Evolutionary conservation across 495 filamentous ascomycete species (phyloP), one percentile per base, ranked within the genome.

Genomic region (Hypoxylon intermedium): DNA sequence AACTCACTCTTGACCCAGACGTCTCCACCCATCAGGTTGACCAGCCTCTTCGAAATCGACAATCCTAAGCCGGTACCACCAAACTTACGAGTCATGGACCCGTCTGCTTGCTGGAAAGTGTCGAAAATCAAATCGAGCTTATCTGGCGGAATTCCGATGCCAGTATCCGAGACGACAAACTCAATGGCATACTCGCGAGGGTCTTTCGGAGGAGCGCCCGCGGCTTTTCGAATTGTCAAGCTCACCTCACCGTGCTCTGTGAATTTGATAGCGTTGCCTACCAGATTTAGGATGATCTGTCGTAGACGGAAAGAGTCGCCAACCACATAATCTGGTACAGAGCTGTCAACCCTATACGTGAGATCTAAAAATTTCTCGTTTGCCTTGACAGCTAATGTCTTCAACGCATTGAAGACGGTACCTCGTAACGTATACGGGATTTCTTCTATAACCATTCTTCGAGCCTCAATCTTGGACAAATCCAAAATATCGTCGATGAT

Each of bases 401-500:
- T 99, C 54, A 99, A 81, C 15, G 94, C 94, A 60, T 96, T 97
- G 84, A 99, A 99, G 20, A 99, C 92, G 5, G 92, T 96, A 41
- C 93, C 91, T 37, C 94, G 86, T 46, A 98, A 80, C 0, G 95
- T 97, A 76, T 97, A 99, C 9, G 92, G 93, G 64, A 98, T 97
- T 69, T 93, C 91, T 69, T 99, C 94, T 78, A 99, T 95, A 15
- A 96, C 90, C 95, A 99, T 98, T n/a, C 94, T 87, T 72, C 97
- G 93, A 20, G 94, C 94, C 75, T 99, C 94, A 62, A 99, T 99
- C 86, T 99, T 99, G 5, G 92, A 96, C 59, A 99, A 90, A 83
- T 99, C 94, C 58, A 99, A 82, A 66, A 99, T 98, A 73, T 99
- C 94, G 71, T 99, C 94, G 70, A 99, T 98, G 65, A 99, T 98